A percentile compares a stretch with the other conserved stretches of the same genome.
phyloP scores from a whole-genome alignment of 148 eudicot species.

The Rhododendron mucronatum region DNA sequence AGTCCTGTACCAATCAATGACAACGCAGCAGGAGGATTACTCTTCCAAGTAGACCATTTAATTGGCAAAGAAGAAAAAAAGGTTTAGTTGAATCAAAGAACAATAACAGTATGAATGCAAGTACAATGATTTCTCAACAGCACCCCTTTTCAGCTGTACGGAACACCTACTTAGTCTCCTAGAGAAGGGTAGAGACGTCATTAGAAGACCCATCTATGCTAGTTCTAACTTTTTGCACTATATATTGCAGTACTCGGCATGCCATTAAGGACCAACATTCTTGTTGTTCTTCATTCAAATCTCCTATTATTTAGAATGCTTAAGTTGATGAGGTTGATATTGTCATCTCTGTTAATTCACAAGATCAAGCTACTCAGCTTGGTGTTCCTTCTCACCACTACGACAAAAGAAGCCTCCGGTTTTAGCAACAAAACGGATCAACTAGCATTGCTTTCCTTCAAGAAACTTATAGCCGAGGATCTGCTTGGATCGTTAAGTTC shows the following conservation, averaged over 20 bases:
- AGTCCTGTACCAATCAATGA: neutral
- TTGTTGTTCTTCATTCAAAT: neutral
- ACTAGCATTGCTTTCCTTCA: conserved; percentile 8
- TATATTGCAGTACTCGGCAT: neutral
- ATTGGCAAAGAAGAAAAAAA: too few species aligned
- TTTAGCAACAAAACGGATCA: neutral
- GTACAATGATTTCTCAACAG: too few species aligned
- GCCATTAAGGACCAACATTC: neutral
- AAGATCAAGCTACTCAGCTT: neutral
- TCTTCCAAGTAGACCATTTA: too few species aligned
- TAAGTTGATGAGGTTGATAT: neutral
- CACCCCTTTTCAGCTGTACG: too few species aligned
- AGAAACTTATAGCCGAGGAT: conserved; percentile 1
- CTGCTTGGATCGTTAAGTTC: neutral
- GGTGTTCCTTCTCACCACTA: neutral
- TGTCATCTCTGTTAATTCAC: neutral
- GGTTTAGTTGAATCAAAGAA: too few species aligned
- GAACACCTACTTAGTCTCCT: neutral
- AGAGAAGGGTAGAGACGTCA: neutral
- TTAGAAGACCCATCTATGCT: neutral
- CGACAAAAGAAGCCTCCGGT: neutral
- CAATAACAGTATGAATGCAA: too few species aligned
- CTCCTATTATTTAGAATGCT: neutral
- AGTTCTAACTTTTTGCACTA: neutral
- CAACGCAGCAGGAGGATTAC: too few species aligned